Base-by-base conservation (phyloP, 2,329 filamentous ascomycete genomes). In the Calonectria pseudoturangicola region DNA sequence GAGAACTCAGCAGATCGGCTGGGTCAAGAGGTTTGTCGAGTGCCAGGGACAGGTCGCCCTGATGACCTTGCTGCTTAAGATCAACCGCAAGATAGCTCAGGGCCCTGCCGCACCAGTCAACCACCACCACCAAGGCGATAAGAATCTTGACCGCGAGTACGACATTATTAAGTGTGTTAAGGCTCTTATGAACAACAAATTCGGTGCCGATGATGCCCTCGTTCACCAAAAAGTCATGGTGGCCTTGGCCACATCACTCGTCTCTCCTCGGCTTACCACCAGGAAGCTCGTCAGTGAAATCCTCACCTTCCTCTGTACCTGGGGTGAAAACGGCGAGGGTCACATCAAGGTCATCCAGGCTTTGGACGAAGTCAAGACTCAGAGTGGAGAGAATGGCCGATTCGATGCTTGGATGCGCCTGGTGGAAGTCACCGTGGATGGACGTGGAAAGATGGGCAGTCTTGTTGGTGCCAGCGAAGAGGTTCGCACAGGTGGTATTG, bases 361-460 rank as follows among this genome's bases (percentile, higher is more conserved):
- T 45, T 91, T 98, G 87, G 97, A 99, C 82, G 91, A 94, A 82
- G 94, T 98, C 85, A 98, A 98, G 85, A 91, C 89, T 54, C 92
- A 95, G 80, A 93, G 96, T 81, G 94, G 93, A 74, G 97, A 98
- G 84, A 98, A 97, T 85, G 96, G 97, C 47, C 92, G 97, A 1
- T 99, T 99, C 81, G 97, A 99, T 84, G 93, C 96, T 45, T 99
- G 97, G 97, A 98, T 99, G 95, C 95, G 97, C 72, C 93, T 98
- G 73, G 96, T 98, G 50, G 97, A 98, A 85, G 96, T 98, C 79
- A 98, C 96, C 1, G 92, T 98, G 75, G 97, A 98, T 84, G 97
- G 97, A 47, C 93, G 97, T 81, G 97, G 97, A 79, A 99, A 98
- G 89, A 98, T 99, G 95, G 97, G 97, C 79, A 98, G 96, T 86